A percentile compares a stretch with the other conserved stretches of the same genome.
Evolutionary conservation across 108 stramenopile species (phyloP).

Genomic region (Pseudonitzschia multiseries): DNA sequence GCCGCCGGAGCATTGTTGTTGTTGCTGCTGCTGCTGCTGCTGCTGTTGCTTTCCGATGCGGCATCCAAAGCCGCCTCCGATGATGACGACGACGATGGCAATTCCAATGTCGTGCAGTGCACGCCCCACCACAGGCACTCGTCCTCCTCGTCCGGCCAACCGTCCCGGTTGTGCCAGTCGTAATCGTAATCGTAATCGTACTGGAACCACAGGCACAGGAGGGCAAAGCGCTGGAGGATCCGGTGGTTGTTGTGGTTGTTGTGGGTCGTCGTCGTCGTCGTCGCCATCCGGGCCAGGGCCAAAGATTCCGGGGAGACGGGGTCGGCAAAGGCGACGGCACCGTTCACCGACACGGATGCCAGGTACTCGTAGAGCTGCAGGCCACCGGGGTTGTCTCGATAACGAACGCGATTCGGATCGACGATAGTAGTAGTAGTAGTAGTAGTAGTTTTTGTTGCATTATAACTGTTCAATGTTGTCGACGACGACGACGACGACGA

Average conservation of each 20-base stretch:
- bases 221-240: constrained; percentile 62
- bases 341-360: constrained; percentile 10
- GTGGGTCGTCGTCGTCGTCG: constrained; percentile 10
- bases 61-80: neutral
- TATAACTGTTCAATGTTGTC: too few species aligned
- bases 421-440: too few species aligned
- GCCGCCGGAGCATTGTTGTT: too few species aligned
- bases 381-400: constrained; percentile 13
- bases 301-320: constrained; percentile 47
- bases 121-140: constrained; percentile 71
- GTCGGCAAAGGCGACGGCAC: constrained; percentile 24
- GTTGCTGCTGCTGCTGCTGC: too few species aligned
- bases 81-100: neutral
- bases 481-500: neutral
- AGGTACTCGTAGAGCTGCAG: constrained; percentile 20
- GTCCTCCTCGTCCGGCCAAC: constrained; percentile 67
- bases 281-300: constrained; percentile 54
- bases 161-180: constrained; percentile 36
- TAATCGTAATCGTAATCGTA: constrained; percentile 28
- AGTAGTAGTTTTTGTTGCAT: too few species aligned
- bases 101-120: constrained; percentile 30
- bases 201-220: constrained; percentile 62
- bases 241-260: constrained; percentile 26
- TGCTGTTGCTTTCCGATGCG: neutral
- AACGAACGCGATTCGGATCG: constrained; percentile 5